Evolutionary conservation across 305 asterid genomes (phyloP), one percentile per base, ranked within the genome.

Genomic region (Coffea humblotiana): DNA sequence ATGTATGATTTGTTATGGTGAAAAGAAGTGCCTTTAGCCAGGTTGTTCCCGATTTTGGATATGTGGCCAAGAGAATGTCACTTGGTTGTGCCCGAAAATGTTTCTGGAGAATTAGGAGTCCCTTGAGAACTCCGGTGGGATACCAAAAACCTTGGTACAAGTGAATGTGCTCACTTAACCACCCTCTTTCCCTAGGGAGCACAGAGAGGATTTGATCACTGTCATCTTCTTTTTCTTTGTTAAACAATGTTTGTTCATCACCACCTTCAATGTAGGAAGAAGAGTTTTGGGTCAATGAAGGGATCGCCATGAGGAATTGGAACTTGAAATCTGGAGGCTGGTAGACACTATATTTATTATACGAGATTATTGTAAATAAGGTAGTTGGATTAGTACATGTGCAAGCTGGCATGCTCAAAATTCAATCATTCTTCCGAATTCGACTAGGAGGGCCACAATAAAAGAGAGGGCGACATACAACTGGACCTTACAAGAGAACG

Each of bases 1-100:
- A 7, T 35, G 65, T 23, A 27, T 81, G 75, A 72, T 82, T 82
- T 3, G 63, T 37, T 8, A 83, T 61, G 2, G 72, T 16, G 37
- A 85, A 85, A 29, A 80, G 40, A 18, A 85, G 77, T 0, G 88
- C 88, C 66, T 80, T 80, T 23, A 82, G 82, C 88, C 88, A 85
- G 10, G 86, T 85, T 0, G 88, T 82, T 14, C 86, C 88, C 14
- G 84, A 82, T 85, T 82, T 85, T 51, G 84, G 85, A 65, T 18
- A 49, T n/a, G 77, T 85, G 15, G 74, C 80, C 58, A 82, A 37
- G 27, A 82, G 11, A 51, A 85, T 56, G 60, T 76, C 82, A 6
- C 60, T 65, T 47, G 86, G 81, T 21, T 69, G 77, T 1, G 86
- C 78, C 45, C 69, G 77, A 10, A 82, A 82, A 73, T 52, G 70